phyloP scores from a whole-genome alignment of 2,329 filamentous ascomycete species.

The Teratosphaeria zuluensis region DNA sequence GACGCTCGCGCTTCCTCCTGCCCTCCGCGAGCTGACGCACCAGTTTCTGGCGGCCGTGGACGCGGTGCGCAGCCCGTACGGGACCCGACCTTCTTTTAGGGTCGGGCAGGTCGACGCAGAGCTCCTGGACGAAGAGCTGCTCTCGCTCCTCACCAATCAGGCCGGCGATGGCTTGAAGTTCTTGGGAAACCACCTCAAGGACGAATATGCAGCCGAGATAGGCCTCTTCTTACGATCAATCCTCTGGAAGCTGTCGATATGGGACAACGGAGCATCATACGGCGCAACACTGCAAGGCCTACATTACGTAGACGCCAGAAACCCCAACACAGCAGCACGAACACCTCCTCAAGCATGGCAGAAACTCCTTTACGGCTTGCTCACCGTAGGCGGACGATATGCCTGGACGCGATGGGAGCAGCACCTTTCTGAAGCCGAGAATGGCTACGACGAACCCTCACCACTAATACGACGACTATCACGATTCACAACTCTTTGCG shows the following conservation, averaged over 20 bases:
- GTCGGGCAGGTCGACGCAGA: slow-evolving; percentile 96
- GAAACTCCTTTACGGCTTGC: slow-evolving; percentile 71
- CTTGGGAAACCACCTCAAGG: slow-evolving; percentile 65
- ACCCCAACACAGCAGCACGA: slow-evolving; percentile 2
- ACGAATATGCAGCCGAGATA: slow-evolving; percentile 84
- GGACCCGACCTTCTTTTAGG: slow-evolving; percentile 75
- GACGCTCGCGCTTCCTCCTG: slow-evolving; percentile 41
- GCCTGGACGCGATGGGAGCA: slow-evolving; percentile 88
- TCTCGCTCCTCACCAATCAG: slow-evolving; percentile 75
- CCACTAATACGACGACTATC: slow-evolving; percentile 49
- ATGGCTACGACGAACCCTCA: slow-evolving; percentile 55
- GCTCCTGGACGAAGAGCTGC: slow-evolving; percentile 82
- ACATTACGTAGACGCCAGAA: slow-evolving; percentile 74
- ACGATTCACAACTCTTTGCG: slow-evolving; percentile 57
- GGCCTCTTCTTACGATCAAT: slow-evolving; percentile 64
- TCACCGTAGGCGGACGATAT: slow-evolving; percentile 82
- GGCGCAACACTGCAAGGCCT: slow-evolving; percentile 88
- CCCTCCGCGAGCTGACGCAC: slow-evolving; percentile 43
- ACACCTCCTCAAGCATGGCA: slow-evolving; percentile 58
- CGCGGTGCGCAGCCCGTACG: slow-evolving; percentile 60
- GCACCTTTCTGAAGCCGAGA: slow-evolving; percentile 67
- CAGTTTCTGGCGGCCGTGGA: slow-evolving; percentile 48
- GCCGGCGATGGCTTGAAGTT: slow-evolving; percentile 83
- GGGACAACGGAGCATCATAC: slow-evolving; percentile 94
- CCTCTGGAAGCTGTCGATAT: slow-evolving; percentile 90